Evolutionary conservation across 2,329 filamentous ascomycete species (phyloP), one percentile per base, ranked within the genome.

Genomic region (Tolypocladium album): DNA sequence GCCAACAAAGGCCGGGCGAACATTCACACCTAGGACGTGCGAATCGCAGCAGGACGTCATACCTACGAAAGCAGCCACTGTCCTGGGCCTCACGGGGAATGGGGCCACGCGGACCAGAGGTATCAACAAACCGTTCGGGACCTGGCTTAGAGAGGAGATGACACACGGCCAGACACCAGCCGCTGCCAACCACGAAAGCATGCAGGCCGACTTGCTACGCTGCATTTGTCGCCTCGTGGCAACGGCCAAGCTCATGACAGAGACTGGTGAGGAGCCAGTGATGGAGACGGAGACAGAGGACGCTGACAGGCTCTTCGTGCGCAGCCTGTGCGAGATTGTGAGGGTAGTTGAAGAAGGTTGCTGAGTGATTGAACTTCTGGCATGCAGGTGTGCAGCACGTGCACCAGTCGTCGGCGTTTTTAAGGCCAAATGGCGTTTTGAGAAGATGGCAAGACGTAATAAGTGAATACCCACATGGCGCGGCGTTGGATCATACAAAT

Each of bases 151-250:
- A 38, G 70, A 71, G 5, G 70, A 68, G 36, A 66, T 68, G 60
- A 55, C 62, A 11, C 59, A 61, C 42, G 62, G 61, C 36, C 56
- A 62, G 27, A 52, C 62, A 7, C 58, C 60, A 22, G 58, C 64
- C 47, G 64, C 68, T 22, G 65, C 64, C 0, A 67, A 63, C 9
- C 64, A 68, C 39, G 74, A 78, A 38, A 66, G 68, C 31, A 71
- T 86, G 1, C 79, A 81, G 39, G 68, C 74, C 1, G 82, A 80
- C 0, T 71, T 86, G 22, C 71, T 77, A 52, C 74, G 72, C 52
- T 85, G 82, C 66, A 79, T 85, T 60, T 74, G 74, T 2, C 70
- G 78, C 20, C 71, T 85, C 2, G 76, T 84, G 0, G 72, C 76
- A 3, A 83, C 81, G 5, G 75, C 83, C 15, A 72, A 67, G 61